A percentile compares a stretch with the other conserved stretches of the same genome.
Evolutionary conservation across 306 rosid genomes (phyloP).

Genomic region (Ormosia emarginata): DNA sequence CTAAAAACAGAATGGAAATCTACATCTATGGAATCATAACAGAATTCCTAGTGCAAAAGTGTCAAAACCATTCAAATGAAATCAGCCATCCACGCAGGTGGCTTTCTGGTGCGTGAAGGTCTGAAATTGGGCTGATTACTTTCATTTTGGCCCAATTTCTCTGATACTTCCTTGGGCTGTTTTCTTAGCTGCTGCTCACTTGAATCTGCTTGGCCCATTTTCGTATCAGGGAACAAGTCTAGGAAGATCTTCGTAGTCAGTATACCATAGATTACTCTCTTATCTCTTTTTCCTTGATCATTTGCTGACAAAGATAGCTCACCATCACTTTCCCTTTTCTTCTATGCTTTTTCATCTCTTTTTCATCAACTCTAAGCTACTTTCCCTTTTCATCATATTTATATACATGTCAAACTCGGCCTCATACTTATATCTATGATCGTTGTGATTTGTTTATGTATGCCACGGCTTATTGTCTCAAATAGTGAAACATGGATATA

Average conservation of each 20-base stretch:
- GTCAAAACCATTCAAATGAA: too few species aligned
- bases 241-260: constrained; percentile 8
- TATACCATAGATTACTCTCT: neutral
- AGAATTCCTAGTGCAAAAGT: too few species aligned
- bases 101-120: too few species aligned
- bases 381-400: constrained; percentile 2
- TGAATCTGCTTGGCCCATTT: too few species aligned
- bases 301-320: constrained; percentile 11
- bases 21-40: too few species aligned
- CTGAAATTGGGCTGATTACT: too few species aligned
- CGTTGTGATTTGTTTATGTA: neutral
- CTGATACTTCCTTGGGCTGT: too few species aligned
- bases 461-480: neutral
- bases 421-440: neutral
- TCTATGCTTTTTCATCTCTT: constrained; percentile 8
- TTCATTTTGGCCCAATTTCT: too few species aligned
- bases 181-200: too few species aligned
- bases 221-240: neutral
- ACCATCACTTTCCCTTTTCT: constrained; percentile 7
- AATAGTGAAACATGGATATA: neutral
- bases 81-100: too few species aligned
- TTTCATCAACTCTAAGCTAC: constrained; percentile 4
- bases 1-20: too few species aligned
- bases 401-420: constrained; percentile 4
- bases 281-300: neutral